Percentiles rank a stretch among this genome's conserved stretches.
These are phyloP conservation scores for Neonectria neomacrospora DNA, from an alignment of 2,329 filamentous ascomycete species.

Conservation along the genomic window DNA sequence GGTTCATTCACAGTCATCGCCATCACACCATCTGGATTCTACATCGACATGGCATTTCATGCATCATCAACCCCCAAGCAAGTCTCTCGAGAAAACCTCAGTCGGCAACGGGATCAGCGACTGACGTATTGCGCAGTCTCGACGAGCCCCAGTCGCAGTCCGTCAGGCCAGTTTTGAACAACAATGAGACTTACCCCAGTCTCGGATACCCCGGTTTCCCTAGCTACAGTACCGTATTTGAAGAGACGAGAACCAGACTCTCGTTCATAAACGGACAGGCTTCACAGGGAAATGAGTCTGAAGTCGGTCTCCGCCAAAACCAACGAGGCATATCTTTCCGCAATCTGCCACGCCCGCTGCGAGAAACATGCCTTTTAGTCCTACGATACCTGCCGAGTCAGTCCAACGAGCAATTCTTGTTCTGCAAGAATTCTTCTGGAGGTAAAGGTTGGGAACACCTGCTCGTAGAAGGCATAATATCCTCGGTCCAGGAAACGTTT, in stretches of 20 bases:
- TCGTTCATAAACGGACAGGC: background rate
- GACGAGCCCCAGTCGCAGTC: too few relatives aligned
- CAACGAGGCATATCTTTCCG: conserved; percentile 9
- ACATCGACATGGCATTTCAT: too few relatives aligned
- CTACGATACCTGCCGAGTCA: conserved; percentile 13
- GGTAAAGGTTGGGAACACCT: conserved; percentile 13
- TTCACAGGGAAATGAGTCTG: too few relatives aligned
- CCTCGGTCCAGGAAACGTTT: conserved; percentile 9
- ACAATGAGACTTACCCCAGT: background rate
- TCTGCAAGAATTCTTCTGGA: background rate
- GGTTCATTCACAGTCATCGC: too few relatives aligned
- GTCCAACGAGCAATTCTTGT: conserved; percentile 7
- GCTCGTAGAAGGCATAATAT: background rate
- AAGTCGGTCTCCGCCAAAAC: background rate
- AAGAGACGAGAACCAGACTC: conserved; percentile 11
- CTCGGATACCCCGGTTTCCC: background rate
- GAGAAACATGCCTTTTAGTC: conserved; percentile 21
- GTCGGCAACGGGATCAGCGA: too few relatives aligned
- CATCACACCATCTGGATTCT: too few relatives aligned
- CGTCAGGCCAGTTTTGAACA: background rate
- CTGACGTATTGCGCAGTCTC: too few relatives aligned
- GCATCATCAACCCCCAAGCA: too few relatives aligned
- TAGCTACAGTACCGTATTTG: conserved; percentile 2
- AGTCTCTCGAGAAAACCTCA: too few relatives aligned
- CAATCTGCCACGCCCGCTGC: conserved; percentile 2